These are phyloP conservation scores for Glycine soja DNA, from an alignment of 306 rosid genomes.

Conservation along the genomic window DNA sequence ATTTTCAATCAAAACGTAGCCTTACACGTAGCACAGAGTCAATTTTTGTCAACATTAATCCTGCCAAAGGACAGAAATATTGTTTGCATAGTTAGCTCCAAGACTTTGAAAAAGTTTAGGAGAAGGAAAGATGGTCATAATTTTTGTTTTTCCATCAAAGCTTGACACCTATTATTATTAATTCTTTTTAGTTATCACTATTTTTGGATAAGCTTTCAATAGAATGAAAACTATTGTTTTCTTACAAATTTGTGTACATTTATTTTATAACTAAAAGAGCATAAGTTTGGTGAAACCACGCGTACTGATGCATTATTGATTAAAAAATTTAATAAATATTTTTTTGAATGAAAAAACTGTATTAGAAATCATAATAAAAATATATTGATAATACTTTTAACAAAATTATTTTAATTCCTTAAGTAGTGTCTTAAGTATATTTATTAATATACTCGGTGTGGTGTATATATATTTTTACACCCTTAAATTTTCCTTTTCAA, in stretches of 20 bases:
- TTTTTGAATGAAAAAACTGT: no score
- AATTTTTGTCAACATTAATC: slow-evolving; percentile 53
- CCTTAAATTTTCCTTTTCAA: no score
- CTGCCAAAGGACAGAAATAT: slow-evolving; percentile 27
- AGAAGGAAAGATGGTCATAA: slow-evolving; percentile 5
- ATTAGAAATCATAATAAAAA: no score
- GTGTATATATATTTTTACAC: no score
- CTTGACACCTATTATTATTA: not conserved
- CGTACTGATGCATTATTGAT: not conserved
- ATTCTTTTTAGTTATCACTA: not conserved
- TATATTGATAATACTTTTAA: no score
- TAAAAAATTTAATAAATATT: no score
- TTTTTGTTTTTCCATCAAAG: not conserved
- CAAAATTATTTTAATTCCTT: no score
- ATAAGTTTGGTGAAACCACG: not conserved
- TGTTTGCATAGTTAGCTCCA: not conserved
- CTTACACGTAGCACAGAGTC: slow-evolving; percentile 50
- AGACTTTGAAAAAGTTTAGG: slow-evolving; percentile 38
- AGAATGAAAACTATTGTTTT: not conserved
- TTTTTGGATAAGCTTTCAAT: not conserved
- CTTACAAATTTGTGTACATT: not conserved
- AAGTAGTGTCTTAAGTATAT: not conserved
- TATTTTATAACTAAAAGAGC: not conserved
- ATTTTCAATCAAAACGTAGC: slow-evolving; percentile 27
- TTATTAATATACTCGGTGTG: no score